phyloP scores from a whole-genome alignment of 1,284 basidiomycete genomes.

The Ganoderma lucidum region DNA sequence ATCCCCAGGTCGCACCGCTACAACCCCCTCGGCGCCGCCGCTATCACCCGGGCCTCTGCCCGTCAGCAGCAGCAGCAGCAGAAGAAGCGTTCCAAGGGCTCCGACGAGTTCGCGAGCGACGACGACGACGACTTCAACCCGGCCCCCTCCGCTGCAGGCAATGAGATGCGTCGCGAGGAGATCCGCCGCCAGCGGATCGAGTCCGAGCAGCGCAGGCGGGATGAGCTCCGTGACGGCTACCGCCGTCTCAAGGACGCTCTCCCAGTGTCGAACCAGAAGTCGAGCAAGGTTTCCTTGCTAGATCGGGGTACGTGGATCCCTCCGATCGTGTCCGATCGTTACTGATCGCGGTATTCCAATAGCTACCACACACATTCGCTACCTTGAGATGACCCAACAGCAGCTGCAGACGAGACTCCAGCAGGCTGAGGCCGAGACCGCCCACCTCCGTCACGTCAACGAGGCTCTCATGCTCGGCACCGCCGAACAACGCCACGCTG shows the following conservation, averaged over 20 bases:
- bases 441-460: constrained; percentile 79
- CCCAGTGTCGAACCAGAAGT: constrained; percentile 87
- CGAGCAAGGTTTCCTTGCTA: constrained; percentile 86
- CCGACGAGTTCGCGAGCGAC: constrained; percentile 69
- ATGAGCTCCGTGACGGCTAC: constrained; percentile 89
- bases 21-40: constrained; percentile 71
- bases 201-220: constrained; percentile 85
- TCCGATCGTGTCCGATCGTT: constrained; percentile 21
- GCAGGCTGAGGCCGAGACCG: constrained; percentile 78
- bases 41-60: constrained; percentile 46
- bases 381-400: constrained; percentile 77
- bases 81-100: constrained; percentile 61
- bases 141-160: constrained; percentile 44
- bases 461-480: constrained; percentile 86
- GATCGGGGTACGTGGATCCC: constrained; percentile 69
- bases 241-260: constrained; percentile 85
- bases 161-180: constrained; percentile 79
- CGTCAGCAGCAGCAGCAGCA: constrained; percentile 39
- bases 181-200: constrained; percentile 88
- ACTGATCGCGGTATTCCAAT: constrained; percentile 23
- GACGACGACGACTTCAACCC: constrained; percentile 71
- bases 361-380: constrained; percentile 83
- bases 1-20: constrained; percentile 77
- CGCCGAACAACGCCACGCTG: constrained; percentile 72
- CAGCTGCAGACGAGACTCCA: constrained; percentile 78